Evolutionary conservation across 768 basidiomycete species (phyloP).

Genomic region (Boletus barrowsii): DNA sequence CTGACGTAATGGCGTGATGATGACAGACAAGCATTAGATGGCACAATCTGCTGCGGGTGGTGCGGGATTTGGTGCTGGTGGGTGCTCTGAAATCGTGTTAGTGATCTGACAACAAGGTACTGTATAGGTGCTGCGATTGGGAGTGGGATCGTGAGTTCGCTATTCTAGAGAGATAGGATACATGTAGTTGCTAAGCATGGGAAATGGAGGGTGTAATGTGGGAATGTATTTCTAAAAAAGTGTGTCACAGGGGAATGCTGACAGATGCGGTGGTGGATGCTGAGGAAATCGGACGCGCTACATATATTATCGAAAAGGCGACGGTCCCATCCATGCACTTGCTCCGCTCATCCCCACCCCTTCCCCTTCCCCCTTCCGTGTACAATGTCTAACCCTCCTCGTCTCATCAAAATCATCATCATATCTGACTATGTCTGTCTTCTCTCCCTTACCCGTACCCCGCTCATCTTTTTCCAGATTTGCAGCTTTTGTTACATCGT

Average conservation of each 20-base stretch:
- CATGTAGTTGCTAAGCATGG: slow-evolving; percentile 21
- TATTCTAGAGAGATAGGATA: slow-evolving; percentile 37
- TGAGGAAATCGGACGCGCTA: slow-evolving; percentile 26
- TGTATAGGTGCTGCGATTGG: slow-evolving; percentile 44
- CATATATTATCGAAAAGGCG: slow-evolving; percentile 21
- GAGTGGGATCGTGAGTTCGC: slow-evolving; percentile 43
- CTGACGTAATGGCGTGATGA: neutral
- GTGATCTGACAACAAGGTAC: no score
- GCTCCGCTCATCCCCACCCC: neutral
- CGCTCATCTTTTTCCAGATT: slow-evolving; percentile 21
- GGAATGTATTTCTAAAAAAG: slow-evolving; percentile 19
- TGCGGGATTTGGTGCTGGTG: slow-evolving; percentile 47
- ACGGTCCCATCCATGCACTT: slow-evolving; percentile 27
- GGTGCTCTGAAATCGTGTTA: slow-evolving; percentile 9
- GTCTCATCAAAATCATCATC: slow-evolving; percentile 30
- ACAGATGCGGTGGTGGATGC: slow-evolving; percentile 27
- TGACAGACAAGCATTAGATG: slow-evolving; percentile 18
- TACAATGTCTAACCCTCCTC: slow-evolving; percentile 22
- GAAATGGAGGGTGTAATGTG: slow-evolving; percentile 17
- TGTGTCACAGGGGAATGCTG: slow-evolving; percentile 26
- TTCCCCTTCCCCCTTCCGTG: neutral
- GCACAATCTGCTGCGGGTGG: slow-evolving; percentile 38
- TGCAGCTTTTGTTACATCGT: slow-evolving; percentile 40
- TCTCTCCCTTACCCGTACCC: neutral
- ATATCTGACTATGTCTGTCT: slow-evolving; percentile 35